Base-by-base conservation (phyloP, 768 basidiomycete genomes). In the Gloeostereum incarnatum region DNA sequence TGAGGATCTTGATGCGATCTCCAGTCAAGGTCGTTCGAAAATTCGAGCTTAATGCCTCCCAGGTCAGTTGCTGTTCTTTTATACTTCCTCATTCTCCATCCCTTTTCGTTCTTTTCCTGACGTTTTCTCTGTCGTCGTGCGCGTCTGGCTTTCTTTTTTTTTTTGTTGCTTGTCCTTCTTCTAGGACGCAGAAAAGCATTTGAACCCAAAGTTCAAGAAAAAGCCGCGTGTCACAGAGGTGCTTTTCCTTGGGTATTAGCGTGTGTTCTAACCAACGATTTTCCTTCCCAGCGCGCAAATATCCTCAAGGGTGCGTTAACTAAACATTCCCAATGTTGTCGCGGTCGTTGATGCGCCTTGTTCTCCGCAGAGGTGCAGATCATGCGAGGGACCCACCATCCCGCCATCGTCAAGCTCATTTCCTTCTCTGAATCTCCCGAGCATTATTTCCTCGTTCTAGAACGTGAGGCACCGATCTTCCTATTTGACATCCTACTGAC, bases 141-240 rank as follows among this genome's bases (percentile, higher is more conserved):
- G 62, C 61, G 58, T 58, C 44, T 18, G 19, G 34, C 27, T 43
- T 46, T 48, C 35, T 45, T 40, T 40, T 45, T 45, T 47, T 40
- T 31, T 45, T 21, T 31, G 45, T 46, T 42, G 31, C 34, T 33
- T 41, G 34, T 41, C 29, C 21, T 14, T 38, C 11, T 22, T 38
- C 23, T 59, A 94, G 90, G 81, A 81, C 52, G 86, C 87, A 55
- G 84, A 92, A 58, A 94, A 87, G 62, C 89, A 94, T 63, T 69
- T 97, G 57, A 93, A 91, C 61, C 71, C 81, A 44, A 79, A 87
- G 58, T 93, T 94, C 70, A 93, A 93, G 72, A 91, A 91, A 69
- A 89, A 85, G 69, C 89, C 93, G 71, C 87, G 91, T 71, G 85
- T 84, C 58, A 94, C 89, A 73, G 93, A 96, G 93, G 93, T 96